Evolutionary conservation across 768 basidiomycete genomes (phyloP), one percentile per base, ranked within the genome.

Genomic region (Calocybe gangraenosa): DNA sequence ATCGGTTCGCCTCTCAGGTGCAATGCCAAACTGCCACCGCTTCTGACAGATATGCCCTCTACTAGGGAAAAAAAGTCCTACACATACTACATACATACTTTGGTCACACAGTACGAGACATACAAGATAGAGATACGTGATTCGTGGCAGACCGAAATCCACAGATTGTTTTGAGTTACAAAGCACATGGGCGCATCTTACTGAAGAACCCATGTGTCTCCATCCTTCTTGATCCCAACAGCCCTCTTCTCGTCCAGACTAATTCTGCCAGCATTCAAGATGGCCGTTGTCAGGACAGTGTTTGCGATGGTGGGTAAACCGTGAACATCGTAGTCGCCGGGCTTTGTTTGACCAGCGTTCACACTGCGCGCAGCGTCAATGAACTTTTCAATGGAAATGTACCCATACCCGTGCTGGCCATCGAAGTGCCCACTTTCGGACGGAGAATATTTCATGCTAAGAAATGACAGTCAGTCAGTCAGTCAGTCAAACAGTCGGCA

Each of bases 401-500:
- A 82, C 49, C 88, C 93, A 63, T 96, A 96, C 13, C 92, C 92
- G 46, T 85, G 79, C 67, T 94, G 93, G 21, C 93, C 93, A 58
- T 95, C 93, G 60, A 96, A 95, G 66, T 91, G 86, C 5, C 92
- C 93, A 45, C 79, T 86, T 67, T 88, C 89, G 42, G 89, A 91
- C 3, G 91, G 89, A 31, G 90, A 87, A 66, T 95, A 95, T 58
- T 94, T 95, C 87, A 95, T 94, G 69, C 88, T 89, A 61, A 15
- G 41, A 40, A 46, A 46, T 23, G 8, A 13, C 44, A 43, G n/a
- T 18, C 28, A 35, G 31, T 44, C 21, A 28, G 14, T 35, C 34
- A 18, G 14, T 44, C 31, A 54, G 45, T 6, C 25, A 11, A 28
- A 28, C 11, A 5, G 25, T n/a, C n/a, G 25, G 25, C 22, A 41